phyloP scores from a whole-genome alignment of 2,329 filamentous ascomycete genomes.

The Colletotrichum phormii region DNA sequence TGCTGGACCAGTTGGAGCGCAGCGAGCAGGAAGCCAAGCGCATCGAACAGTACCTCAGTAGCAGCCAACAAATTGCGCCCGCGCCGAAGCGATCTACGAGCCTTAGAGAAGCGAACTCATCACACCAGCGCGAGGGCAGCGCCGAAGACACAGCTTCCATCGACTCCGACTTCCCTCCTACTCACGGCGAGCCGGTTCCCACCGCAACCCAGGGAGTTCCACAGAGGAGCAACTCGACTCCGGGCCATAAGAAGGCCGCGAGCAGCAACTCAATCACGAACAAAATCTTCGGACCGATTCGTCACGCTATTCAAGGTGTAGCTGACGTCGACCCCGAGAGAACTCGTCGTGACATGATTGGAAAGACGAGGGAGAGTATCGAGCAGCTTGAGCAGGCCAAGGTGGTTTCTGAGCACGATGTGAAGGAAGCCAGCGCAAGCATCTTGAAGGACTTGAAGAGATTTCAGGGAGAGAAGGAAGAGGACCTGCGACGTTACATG shows the following conservation, averaged over 20 bases:
- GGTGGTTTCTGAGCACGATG: constrained; percentile 88
- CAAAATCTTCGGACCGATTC: constrained; percentile 95
- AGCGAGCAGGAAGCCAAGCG: constrained; percentile 93
- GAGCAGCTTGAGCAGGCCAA: constrained; percentile 90
- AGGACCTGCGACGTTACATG: constrained; percentile 94
- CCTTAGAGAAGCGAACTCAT: constrained; percentile 59
- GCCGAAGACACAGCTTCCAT: constrained; percentile 86
- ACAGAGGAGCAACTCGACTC: constrained; percentile 56
- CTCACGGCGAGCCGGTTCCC: constrained; percentile 81
- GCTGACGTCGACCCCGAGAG: constrained; percentile 96
- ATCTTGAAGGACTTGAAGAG: constrained; percentile 90
- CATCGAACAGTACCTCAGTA: constrained; percentile 91
- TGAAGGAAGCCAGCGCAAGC: constrained; percentile 90
- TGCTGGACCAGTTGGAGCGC: constrained; percentile 89
- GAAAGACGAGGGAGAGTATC: constrained; percentile 92
- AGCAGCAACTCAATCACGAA: constrained; percentile 92
- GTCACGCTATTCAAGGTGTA: constrained; percentile 94
- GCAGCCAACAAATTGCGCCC: constrained; percentile 71
- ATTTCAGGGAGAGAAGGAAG: constrained; percentile 96
- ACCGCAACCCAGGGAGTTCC: constrained; percentile 80
- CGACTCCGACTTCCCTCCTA: constrained; percentile 95
- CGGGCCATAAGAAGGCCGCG: constrained; percentile 80
- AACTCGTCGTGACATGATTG: constrained; percentile 91
- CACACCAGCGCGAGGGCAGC: constrained; percentile 65
- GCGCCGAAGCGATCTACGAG: constrained; percentile 75